These are phyloP conservation scores for Colletotrichum sansevieriae DNA, from an alignment of 2,329 filamentous ascomycete species.

Conservation along the genomic window DNA sequence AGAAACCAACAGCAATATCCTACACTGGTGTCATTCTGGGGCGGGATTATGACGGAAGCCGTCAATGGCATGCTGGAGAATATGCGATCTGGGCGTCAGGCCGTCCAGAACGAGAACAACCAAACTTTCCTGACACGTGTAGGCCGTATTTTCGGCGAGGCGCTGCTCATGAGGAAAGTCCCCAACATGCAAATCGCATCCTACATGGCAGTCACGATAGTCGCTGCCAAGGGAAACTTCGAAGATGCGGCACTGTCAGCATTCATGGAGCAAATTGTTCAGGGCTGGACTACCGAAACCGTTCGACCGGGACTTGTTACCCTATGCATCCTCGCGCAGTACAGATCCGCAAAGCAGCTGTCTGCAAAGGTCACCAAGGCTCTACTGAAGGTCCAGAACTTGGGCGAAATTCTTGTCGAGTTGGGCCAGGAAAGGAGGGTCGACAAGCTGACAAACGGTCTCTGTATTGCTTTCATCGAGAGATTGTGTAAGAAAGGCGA, in stretches of 20 bases:
- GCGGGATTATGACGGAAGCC: conserved; percentile 86
- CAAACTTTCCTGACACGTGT: conserved; percentile 79
- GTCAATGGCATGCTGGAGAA: conserved; percentile 85
- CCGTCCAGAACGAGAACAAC: conserved; percentile 83
- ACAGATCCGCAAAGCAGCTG: conserved; percentile 77
- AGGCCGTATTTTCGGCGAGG: conserved; percentile 80
- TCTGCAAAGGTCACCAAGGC: conserved; percentile 78
- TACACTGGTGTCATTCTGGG: conserved; percentile 89
- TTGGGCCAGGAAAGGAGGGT: conserved; percentile 75
- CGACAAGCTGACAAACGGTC: conserved; percentile 78
- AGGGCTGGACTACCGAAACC: conserved; percentile 82
- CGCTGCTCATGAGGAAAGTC: conserved; percentile 79
- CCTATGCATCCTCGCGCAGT: conserved; percentile 84
- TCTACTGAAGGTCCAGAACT: conserved; percentile 72
- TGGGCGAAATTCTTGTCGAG: conserved; percentile 70
- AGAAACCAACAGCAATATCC: conserved; percentile 80
- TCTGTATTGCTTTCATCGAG: conserved; percentile 76
- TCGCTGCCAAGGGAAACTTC: conserved; percentile 85
- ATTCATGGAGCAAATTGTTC: conserved; percentile 89
- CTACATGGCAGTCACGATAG: conserved; percentile 90
- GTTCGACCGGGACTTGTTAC: conserved; percentile 81
- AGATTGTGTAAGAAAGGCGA: conserved; percentile 72
- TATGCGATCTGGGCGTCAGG: conserved; percentile 79
- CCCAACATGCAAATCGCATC: conserved; percentile 86
- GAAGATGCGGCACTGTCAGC: conserved; percentile 84